Conservation (phyloP, 257 asterid species). For the Solanum acaule region DNA sequence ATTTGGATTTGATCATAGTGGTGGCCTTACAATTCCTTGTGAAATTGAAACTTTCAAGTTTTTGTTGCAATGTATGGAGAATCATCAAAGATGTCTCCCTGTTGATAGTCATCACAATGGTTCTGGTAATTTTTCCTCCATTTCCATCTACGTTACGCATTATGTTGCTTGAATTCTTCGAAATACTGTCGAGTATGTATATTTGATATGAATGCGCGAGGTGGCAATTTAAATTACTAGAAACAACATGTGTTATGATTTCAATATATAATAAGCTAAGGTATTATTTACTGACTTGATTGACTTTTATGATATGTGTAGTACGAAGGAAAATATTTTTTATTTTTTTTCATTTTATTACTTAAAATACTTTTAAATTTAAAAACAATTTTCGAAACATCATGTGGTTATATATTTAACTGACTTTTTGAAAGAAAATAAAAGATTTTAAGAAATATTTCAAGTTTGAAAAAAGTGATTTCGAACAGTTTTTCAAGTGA, state of each 20-base stretch:
- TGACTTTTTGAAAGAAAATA: neutral
- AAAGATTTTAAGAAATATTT: neutral
- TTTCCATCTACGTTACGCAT: rapidly evolving
- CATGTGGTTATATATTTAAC: too few relatives aligned
- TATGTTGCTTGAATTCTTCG: neutral
- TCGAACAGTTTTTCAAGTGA: neutral
- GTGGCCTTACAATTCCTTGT: constrained; percentile 70
- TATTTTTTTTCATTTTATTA: neutral
- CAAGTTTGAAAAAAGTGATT: neutral
- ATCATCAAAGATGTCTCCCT: constrained; percentile 17
- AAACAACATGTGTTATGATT: neutral
- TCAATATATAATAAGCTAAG: neutral
- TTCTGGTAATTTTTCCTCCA: neutral
- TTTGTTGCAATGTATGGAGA: constrained; percentile 31
- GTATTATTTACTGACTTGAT: neutral
- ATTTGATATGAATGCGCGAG: neutral
- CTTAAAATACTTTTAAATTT: neutral
- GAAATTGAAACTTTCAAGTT: constrained; percentile 38
- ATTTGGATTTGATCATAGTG: constrained; percentile 68
- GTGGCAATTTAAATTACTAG: neutral
- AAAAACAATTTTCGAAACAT: neutral
- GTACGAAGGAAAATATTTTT: neutral
- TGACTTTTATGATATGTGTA: neutral
- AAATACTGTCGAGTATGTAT: too few relatives aligned
- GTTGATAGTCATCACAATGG: neutral